These are phyloP conservation scores for Chlorella ohadii DNA, from an alignment of 139 green algal genomes.

Conservation along the genomic window DNA sequence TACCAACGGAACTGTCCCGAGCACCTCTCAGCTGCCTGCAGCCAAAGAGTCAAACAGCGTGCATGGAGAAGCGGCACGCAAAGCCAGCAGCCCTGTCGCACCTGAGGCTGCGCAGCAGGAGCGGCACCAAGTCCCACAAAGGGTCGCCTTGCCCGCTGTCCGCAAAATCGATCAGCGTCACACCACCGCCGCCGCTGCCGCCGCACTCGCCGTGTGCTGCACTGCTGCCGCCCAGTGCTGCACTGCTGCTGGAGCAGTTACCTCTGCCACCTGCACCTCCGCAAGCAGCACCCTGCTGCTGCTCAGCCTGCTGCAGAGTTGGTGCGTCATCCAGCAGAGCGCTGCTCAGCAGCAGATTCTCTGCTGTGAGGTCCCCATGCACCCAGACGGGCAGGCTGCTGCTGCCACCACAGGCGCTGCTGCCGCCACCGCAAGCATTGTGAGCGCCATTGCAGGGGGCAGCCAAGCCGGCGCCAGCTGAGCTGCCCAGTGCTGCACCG, in stretches of 20 bases:
- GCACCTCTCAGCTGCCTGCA: no score
- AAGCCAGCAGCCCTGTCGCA: no score
- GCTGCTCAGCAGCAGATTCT: conserved; percentile 42
- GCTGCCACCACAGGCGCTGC: not conserved
- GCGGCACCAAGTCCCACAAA: conserved; percentile 50
- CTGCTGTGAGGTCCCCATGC: conserved; percentile 48
- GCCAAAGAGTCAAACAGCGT: no score
- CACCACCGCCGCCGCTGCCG: not conserved
- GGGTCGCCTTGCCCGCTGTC: conserved; percentile 55
- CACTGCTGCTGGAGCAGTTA: no score
- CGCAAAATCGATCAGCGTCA: conserved; percentile 51
- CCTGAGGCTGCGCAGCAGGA: conserved; percentile 34
- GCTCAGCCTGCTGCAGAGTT: not conserved
- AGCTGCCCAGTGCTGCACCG: not conserved
- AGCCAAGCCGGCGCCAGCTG: not conserved
- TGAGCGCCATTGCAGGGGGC: no score
- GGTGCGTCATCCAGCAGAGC: not conserved
- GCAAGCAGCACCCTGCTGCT: no score
- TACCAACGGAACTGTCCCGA: no score
- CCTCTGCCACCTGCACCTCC: no score
- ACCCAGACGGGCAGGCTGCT: conserved; percentile 30
- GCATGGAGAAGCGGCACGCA: no score
- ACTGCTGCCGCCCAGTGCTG: no score
- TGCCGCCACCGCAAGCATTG: no score
- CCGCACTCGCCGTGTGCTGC: not conserved